Percentiles rank a stretch among this genome's conserved stretches.
Conservation (phyloP, 495 filamentous ascomycete species). For the Symbiotaphrina buchneri region DNA sequence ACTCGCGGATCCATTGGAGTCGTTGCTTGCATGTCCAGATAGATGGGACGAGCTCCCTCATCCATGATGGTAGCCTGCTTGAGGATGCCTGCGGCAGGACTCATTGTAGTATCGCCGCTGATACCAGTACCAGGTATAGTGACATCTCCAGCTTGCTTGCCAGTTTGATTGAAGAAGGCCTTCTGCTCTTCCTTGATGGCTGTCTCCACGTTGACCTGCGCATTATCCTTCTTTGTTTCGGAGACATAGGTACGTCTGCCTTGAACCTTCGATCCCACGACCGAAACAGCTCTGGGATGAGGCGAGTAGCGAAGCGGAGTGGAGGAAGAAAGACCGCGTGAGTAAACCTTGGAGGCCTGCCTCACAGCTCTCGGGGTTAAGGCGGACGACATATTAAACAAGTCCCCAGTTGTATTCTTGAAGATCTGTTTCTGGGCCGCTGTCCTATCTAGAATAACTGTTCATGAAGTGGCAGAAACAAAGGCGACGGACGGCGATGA, state of each 20-base stretch:
- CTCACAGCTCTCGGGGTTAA: slow-evolving; percentile 49
- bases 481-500: too few relatives aligned
- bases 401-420: too few relatives aligned
- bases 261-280: slow-evolving; percentile 6
- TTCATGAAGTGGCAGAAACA: too few relatives aligned
- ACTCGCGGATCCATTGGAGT: slow-evolving; percentile 92
- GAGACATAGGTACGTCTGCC: slow-evolving; percentile 50
- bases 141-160: slow-evolving; percentile 27
- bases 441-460: too few relatives aligned
- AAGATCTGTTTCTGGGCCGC: too few relatives aligned
- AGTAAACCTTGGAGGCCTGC: slow-evolving; percentile 53
- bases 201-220: slow-evolving; percentile 63
- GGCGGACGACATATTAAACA: slow-evolving; percentile 37
- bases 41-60: slow-evolving; percentile 82
- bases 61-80: slow-evolving; percentile 89
- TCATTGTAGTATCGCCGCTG: slow-evolving; percentile 46
- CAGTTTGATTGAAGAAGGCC: slow-evolving; percentile 50
- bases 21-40: slow-evolving; percentile 96
- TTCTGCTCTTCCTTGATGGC: slow-evolving; percentile 68
- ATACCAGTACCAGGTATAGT: slow-evolving; percentile 36
- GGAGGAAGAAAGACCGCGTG: slow-evolving; percentile 25
- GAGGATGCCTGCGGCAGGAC: slow-evolving; percentile 64
- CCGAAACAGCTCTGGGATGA: slow-evolving; percentile 20
- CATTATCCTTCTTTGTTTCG: slow-evolving; percentile 56
- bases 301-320: slow-evolving; percentile 19